These are phyloP conservation scores for Apocynum venetum DNA, from an alignment of 257 asterid species.

Conservation along the genomic window DNA sequence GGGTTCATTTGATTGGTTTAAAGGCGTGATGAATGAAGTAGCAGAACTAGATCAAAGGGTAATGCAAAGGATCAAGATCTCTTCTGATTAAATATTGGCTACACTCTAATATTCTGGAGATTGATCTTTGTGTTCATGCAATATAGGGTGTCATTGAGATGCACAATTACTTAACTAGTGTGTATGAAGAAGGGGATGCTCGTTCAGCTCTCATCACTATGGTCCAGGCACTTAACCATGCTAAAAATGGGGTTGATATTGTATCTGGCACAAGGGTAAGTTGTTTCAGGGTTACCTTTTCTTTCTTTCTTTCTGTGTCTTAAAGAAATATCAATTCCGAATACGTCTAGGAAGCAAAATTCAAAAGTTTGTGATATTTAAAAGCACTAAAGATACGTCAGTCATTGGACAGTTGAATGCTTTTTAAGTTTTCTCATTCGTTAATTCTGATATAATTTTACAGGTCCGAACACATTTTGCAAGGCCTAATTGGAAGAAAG, in stretches of 20 bases:
- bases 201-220: constrained; percentile 96
- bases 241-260: constrained; percentile 87
- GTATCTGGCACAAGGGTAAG: constrained; percentile 88
- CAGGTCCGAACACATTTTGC: constrained; percentile 96
- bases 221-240: constrained; percentile 98
- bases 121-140: background rate
- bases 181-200: constrained; percentile 96
- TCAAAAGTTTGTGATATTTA: background rate
- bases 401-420: too few species aligned
- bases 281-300: background rate
- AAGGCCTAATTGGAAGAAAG: constrained; percentile 97
- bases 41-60: constrained; percentile 92
- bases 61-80: constrained; percentile 16
- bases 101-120: background rate
- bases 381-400: background rate
- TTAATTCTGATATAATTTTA: constrained; percentile 10
- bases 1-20: constrained; percentile 97
- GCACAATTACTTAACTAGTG: constrained; percentile 96
- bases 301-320: background rate
- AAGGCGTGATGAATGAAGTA: constrained; percentile 92
- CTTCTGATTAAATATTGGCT: background rate
- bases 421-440: background rate
- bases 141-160: constrained; percentile 85
- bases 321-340: background rate
- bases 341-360: background rate